Percentiles rank a stretch among this genome's conserved stretches.
These are phyloP conservation scores for Paraleonurus japonicus DNA, from an alignment of 257 asterid species.

Conservation along the genomic window DNA sequence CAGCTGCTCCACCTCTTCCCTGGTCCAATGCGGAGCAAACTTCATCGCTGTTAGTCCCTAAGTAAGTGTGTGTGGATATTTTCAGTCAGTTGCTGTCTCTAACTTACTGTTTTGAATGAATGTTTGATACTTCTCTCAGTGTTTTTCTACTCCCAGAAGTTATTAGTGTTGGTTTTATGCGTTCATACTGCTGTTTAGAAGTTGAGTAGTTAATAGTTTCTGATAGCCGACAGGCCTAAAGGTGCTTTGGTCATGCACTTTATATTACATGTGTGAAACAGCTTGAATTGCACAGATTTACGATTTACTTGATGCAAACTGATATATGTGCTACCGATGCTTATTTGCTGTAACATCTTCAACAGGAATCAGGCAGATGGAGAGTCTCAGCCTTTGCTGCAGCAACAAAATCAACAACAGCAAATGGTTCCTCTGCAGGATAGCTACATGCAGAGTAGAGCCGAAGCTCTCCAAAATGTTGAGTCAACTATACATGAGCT, in stretches of 20 bases:
- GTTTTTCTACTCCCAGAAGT: background rate
- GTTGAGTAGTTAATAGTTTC: background rate
- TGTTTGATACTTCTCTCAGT: background rate
- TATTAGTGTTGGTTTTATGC: background rate
- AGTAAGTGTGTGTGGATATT: constrained; percentile 38
- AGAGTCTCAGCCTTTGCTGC: constrained; percentile 77
- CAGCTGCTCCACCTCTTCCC: constrained; percentile 66
- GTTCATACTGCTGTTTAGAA: constrained; percentile 7
- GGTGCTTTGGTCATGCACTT: background rate
- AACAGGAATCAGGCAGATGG: constrained; percentile 71
- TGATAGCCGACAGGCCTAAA: background rate
- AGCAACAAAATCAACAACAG: constrained; percentile 79
- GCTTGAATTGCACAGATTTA: constrained; percentile 3
- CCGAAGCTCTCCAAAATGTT: constrained; percentile 90
- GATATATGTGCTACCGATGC: constrained; percentile 9
- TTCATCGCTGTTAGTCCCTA: constrained; percentile 54
- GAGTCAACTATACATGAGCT: constrained; percentile 94
- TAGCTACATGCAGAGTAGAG: constrained; percentile 94
- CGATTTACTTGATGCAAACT: background rate
- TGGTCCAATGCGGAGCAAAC: constrained; percentile 64
- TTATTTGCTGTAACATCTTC: constrained; percentile 20
- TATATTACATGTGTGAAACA: background rate
- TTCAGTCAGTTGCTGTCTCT: background rate
- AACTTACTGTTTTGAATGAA: background rate
- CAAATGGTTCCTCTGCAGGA: constrained; percentile 84